A percentile compares a stretch with the other conserved stretches of the same genome.
phyloP scores from a whole-genome alignment of 192 early-diverging fungal genomes.

The Geranomyces variabilis region DNA sequence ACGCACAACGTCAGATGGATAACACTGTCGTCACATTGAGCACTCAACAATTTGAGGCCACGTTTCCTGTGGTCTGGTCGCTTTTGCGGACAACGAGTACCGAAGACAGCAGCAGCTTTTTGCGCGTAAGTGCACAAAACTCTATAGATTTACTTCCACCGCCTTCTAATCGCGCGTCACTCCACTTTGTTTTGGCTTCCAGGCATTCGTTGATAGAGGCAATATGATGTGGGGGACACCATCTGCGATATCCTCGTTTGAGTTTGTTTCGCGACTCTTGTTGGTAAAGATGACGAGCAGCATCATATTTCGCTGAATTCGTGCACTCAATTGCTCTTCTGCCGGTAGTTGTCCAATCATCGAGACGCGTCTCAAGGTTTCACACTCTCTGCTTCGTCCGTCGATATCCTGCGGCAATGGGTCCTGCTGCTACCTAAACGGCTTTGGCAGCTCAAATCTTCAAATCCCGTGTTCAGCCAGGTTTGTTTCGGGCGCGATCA shows the following conservation, averaged over 20 bases:
- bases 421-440: slow-evolving; percentile 24
- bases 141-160: neutral
- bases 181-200: too few species aligned
- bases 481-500: neutral
- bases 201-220: slow-evolving; percentile 4
- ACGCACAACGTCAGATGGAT: neutral
- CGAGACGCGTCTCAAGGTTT: neutral
- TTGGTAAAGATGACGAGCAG: neutral
- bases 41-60: slow-evolving; percentile 27
- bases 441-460: slow-evolving; percentile 29
- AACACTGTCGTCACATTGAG: slow-evolving; percentile 11
- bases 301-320: neutral
- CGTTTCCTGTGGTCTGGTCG: slow-evolving; percentile 34
- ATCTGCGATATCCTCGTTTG: neutral
- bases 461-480: slow-evolving; percentile 28
- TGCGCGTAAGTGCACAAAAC: slow-evolving; percentile 1
- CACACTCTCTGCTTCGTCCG: neutral
- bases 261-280: slow-evolving; percentile 6
- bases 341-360: neutral
- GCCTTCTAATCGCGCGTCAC: too few species aligned
- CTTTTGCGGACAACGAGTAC: slow-evolving; percentile 17
- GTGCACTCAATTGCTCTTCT: too few species aligned
- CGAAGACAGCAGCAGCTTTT: neutral
- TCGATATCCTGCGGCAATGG: slow-evolving; percentile 9
- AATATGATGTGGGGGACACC: slow-evolving; percentile 17